Base-by-base conservation (phyloP, 176 grass and related monocot genomes). In the Ensete ventricosum region DNA sequence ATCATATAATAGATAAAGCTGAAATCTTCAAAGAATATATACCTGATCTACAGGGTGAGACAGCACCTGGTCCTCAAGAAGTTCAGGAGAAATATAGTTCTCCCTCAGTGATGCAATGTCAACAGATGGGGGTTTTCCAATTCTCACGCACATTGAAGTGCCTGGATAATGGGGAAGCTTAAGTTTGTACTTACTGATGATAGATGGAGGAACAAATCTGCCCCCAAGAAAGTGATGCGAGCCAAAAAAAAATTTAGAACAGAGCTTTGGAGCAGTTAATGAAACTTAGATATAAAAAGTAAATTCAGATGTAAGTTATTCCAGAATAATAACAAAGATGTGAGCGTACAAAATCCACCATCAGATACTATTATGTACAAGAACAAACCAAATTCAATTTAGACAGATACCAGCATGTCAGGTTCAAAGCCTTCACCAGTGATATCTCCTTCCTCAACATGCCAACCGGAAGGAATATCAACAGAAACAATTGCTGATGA, bases 211-310 rank as follows among this genome's bases (percentile, higher is more conserved):
- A 10, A 98, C 86, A 85, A 98, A 98, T 67, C 94, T 98, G 66
- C 94, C 94, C 52, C 94, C 94, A 72, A 98, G 82, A 87, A 98
- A 98, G 78, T 98, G 94, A 78, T 98, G 94, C 13, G 82, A 84
- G 13, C 94, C 90, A 59, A 71, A 72, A 81, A 93, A 98, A 23
- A 78, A 85, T 83, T 89, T 90, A 0, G 90, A 90, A 78, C 88
- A 93, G 14, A 98, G 79, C 82, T 98, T 98, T 49, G 90, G 94
- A 16, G 88, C 90, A 67, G 94, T 93, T 53, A 93, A 82, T 78
- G 94, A 93, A 60, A 98, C 84, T 90, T 98, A 74, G 64, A 78
- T 62, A 92, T 25, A 55, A 51, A 20, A 20, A 79, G 54, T 71
- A 86, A 82, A 51, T 73, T 52, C 50, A 60, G 25, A 78, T n/a